A percentile compares a stretch with the other conserved stretches of the same genome.
These are phyloP conservation scores for Thamnidium elegans DNA, from an alignment of 192 early-diverging fungal species.

Conservation along the genomic window DNA sequence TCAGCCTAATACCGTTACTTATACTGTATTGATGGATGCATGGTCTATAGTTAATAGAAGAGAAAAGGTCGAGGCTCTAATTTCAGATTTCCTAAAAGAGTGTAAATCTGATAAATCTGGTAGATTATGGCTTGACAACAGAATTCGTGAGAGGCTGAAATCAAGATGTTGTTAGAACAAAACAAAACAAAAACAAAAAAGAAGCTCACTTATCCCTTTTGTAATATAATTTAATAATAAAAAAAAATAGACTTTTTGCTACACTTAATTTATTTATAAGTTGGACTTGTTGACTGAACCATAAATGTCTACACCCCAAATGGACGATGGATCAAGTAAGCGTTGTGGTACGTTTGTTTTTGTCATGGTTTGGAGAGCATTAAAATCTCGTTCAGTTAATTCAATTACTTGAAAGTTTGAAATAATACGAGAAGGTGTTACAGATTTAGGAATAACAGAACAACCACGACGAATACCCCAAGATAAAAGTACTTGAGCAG, in stretches of 20 bases:
- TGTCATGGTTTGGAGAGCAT: not conserved
- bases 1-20: slow-evolving; percentile 37
- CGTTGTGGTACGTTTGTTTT: not conserved
- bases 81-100: slow-evolving; percentile 8
- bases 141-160: not conserved
- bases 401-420: slow-evolving; percentile 24
- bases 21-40: slow-evolving; percentile 25
- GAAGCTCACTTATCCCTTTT: not conserved
- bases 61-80: slow-evolving; percentile 21
- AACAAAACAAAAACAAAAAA: not conserved
- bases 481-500: slow-evolving; percentile 75
- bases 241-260: not conserved
- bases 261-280: not conserved
- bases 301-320: slow-evolving; percentile 10
- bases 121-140: slow-evolving; percentile 23
- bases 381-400: slow-evolving; percentile 10
- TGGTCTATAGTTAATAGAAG: slow-evolving; percentile 12
- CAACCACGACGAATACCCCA: slow-evolving; percentile 78
- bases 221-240: not conserved
- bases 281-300: not conserved
- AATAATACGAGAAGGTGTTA: slow-evolving; percentile 43
- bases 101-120: slow-evolving; percentile 1
- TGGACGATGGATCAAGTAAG: not conserved
- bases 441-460: slow-evolving; percentile 82
- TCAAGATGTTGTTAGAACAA: not conserved